Percentiles rank a stretch among this genome's conserved stretches.
Evolutionary conservation across 2,329 filamentous ascomycete genomes (phyloP).

Genomic region (Teratosphaeria destructans): DNA sequence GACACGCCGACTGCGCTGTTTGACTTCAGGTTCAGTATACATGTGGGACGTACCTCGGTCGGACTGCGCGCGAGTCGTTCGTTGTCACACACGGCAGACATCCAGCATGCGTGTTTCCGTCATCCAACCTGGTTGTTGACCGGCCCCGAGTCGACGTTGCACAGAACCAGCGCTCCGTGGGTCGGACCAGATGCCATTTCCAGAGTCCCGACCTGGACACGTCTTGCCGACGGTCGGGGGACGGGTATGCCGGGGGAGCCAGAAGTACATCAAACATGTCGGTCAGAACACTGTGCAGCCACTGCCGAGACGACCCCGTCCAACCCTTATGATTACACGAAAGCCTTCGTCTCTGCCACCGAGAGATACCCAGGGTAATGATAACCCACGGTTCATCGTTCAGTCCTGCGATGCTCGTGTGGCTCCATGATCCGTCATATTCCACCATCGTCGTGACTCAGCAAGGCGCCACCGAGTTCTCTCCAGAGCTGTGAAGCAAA

Average conservation of each 20-base stretch:
- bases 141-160: not conserved
- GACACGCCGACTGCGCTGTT: not conserved
- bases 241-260: not conserved
- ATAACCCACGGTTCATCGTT: too few species aligned
- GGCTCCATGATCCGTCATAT: not conserved
- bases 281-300: not conserved
- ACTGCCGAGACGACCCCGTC: not conserved
- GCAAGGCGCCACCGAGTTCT: not conserved
- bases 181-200: not conserved
- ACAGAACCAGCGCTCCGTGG: not conserved
- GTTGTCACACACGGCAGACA: not conserved
- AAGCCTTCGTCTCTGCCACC: not conserved
- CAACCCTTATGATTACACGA: too few species aligned
- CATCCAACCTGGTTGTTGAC: not conserved
- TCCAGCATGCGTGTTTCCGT: not conserved
- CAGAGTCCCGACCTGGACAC: not conserved
- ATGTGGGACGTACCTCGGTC: too few species aligned
- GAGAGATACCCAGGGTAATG: not conserved
- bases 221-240: not conserved
- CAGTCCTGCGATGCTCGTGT: not conserved
- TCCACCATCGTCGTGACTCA: not conserved
- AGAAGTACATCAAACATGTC: not conserved
- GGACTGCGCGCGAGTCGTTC: not conserved
- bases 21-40: too few species aligned
- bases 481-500: not conserved